phyloP scores from a whole-genome alignment of 169 alveolate species.

The Plasmodium knowlesi region DNA sequence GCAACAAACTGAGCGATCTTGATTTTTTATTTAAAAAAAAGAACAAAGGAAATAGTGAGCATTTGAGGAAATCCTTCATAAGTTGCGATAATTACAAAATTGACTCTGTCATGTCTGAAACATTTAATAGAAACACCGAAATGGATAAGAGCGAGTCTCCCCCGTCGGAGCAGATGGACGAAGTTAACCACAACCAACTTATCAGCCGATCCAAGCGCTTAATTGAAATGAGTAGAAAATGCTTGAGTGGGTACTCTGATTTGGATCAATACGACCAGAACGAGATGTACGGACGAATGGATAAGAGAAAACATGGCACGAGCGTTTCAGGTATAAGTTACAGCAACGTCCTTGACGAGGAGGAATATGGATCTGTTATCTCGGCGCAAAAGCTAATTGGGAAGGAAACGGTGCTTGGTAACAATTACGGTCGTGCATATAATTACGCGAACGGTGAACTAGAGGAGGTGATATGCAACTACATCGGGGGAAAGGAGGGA shows the following conservation, averaged over 20 bases:
- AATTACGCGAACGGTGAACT: neutral
- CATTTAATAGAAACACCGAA: constrained; percentile 6
- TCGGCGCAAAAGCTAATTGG: neutral
- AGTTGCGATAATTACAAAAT: constrained; percentile 32
- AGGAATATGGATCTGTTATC: neutral
- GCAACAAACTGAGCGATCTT: neutral
- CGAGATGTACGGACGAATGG: neutral
- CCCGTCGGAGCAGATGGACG: constrained; percentile 10
- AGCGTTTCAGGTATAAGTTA: neutral
- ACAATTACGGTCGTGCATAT: neutral
- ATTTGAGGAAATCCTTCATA: constrained; percentile 6
- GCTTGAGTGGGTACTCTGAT: constrained; percentile 30
- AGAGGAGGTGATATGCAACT: neutral
- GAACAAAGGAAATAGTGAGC: neutral
- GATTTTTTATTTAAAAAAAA: neutral
- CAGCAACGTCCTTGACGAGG: neutral
- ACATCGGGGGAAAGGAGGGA: neutral
- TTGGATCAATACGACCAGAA: neutral
- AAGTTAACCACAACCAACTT: constrained; percentile 7
- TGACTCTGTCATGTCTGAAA: constrained; percentile 31
- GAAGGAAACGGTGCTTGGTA: neutral
- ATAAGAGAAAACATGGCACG: neutral
- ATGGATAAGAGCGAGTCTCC: neutral
- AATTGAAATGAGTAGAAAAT: constrained; percentile 46
- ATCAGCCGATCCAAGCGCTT: constrained; percentile 46